Evolutionary conservation across 768 basidiomycete species (phyloP).

Genomic region (Pisolithus orientalis): DNA sequence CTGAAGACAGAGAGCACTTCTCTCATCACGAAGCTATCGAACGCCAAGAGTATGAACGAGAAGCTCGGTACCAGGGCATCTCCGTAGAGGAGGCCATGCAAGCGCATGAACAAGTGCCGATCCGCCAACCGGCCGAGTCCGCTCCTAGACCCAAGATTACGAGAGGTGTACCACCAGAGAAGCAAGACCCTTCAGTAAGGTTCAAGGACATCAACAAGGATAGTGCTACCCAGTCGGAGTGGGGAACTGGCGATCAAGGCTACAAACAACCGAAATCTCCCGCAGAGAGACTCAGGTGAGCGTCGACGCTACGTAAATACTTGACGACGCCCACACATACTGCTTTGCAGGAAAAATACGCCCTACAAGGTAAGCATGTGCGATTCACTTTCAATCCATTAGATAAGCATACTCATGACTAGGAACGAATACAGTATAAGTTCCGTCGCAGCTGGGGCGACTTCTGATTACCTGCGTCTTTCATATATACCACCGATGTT

Average conservation of each 20-base stretch:
- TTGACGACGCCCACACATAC: constrained; percentile 3
- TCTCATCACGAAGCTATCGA: constrained; percentile 85
- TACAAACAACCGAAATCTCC: constrained; percentile 70
- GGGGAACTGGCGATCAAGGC: constrained; percentile 66
- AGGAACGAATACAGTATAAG: constrained; percentile 78
- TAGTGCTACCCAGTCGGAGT: constrained; percentile 51
- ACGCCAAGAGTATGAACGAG: constrained; percentile 71
- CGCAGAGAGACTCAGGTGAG: constrained; percentile 69
- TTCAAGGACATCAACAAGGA: constrained; percentile 52
- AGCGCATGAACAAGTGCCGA: constrained; percentile 40
- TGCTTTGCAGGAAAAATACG: constrained; percentile 54
- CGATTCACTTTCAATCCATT: constrained; percentile 6
- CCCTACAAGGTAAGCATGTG: constrained; percentile 73
- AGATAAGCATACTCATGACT: constrained; percentile 38
- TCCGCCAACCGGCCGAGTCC: constrained; percentile 9
- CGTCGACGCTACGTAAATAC: not conserved
- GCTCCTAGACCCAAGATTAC: constrained; percentile 45
- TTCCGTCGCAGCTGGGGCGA: constrained; percentile 86
- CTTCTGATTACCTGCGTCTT: constrained; percentile 41
- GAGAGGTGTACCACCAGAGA: constrained; percentile 57
- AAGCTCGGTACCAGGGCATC: constrained; percentile 81
- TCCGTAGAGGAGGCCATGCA: constrained; percentile 62
- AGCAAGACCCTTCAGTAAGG: constrained; percentile 59
- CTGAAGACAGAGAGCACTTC: constrained; percentile 92
- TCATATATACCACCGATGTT: not conserved